Evolutionary conservation across 192 early-diverging fungal species (phyloP).

Genomic region (Coemansia sp.): DNA sequence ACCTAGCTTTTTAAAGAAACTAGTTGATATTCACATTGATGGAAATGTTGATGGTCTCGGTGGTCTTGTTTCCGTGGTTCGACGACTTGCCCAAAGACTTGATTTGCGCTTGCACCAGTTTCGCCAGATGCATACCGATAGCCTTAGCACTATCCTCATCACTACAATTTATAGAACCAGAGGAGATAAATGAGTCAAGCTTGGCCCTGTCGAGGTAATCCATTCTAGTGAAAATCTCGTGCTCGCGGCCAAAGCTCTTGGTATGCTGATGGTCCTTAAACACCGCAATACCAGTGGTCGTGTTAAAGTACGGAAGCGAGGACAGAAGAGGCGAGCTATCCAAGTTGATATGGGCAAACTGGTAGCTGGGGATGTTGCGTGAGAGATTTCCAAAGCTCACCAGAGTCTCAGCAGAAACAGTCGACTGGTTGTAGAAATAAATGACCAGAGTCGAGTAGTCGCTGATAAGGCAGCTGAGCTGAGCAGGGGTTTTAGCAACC

Average conservation of each 20-base stretch:
- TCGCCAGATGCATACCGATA: no score
- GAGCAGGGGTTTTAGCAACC: not conserved
- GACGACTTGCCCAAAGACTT: no score
- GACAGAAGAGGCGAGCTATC: not conserved
- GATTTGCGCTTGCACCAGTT: no score
- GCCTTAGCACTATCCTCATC: no score
- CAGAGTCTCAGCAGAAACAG: not conserved
- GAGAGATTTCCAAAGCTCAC: not conserved
- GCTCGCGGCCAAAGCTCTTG: not conserved
- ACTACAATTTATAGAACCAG: not conserved
- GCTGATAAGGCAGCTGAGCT: not conserved
- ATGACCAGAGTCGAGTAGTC: not conserved
- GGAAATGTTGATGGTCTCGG: no score
- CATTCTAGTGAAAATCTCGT: not conserved
- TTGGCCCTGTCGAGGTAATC: not conserved
- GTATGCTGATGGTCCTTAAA: not conserved
- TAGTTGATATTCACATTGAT: no score
- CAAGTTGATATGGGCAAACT: conserved; percentile 1
- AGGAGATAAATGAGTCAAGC: not conserved
- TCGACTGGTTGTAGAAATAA: not conserved
- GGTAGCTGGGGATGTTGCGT: not conserved
- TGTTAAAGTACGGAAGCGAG: not conserved
- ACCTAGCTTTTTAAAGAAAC: no score
- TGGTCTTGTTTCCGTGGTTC: no score
- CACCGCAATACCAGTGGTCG: not conserved